Evolutionary conservation across 2,329 filamentous ascomycete genomes (phyloP).

Genomic region (Juglanconis oblonga): DNA sequence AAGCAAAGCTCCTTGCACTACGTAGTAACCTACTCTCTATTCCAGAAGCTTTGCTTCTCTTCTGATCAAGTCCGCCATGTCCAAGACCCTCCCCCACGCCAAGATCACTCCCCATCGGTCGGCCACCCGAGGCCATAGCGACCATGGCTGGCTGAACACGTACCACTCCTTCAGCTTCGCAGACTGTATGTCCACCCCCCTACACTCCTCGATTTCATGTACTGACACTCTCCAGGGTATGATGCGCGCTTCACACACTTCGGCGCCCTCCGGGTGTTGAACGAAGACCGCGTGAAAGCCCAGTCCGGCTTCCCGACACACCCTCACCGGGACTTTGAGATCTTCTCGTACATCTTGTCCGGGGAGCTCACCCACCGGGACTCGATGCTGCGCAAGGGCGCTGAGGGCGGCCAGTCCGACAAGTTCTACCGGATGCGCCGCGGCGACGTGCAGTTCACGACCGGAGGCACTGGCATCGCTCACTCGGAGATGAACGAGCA

Average conservation of each 20-base stretch:
- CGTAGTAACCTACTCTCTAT: no score
- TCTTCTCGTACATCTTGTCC: constrained; percentile 83
- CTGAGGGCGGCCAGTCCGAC: constrained; percentile 57
- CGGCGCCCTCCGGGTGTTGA: constrained; percentile 78
- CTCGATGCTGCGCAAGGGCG: constrained; percentile 72
- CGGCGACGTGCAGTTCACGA: constrained; percentile 87
- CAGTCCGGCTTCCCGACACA: constrained; percentile 80
- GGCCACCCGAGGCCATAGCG: constrained; percentile 67
- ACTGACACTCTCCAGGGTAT: constrained; percentile 35
- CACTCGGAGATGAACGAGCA: constrained; percentile 84
- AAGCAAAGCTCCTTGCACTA: no score
- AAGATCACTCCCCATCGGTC: constrained; percentile 76
- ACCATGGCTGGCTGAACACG: constrained; percentile 85
- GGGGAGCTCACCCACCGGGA: constrained; percentile 87
- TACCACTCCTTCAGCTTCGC: constrained; percentile 88
- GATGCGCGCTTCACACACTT: constrained; percentile 66
- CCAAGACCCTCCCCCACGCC: constrained; percentile 61
- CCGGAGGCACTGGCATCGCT: constrained; percentile 75
- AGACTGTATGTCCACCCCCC: constrained; percentile 37
- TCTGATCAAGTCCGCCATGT: constrained; percentile 49
- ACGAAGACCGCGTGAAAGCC: constrained; percentile 78
- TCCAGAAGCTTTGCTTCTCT: no score
- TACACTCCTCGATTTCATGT: not conserved
- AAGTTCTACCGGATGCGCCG: constrained; percentile 69
- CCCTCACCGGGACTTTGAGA: constrained; percentile 82